Conservation (phyloP, 805 yeast species). For the Sugiyamaella floridensis region DNA sequence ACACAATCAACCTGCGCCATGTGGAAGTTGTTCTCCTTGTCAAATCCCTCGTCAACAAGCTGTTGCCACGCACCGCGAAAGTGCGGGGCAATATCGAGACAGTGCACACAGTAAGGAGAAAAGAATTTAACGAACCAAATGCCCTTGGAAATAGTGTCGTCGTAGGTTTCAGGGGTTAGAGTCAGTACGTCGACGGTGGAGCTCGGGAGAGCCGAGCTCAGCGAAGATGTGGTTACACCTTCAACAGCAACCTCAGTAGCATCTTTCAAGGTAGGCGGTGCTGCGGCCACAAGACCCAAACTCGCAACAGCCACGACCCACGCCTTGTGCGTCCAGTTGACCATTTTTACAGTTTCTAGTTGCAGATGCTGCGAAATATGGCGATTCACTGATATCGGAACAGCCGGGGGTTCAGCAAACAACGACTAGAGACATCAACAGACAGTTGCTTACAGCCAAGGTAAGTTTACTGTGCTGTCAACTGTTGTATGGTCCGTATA, state of each 20-base stretch:
- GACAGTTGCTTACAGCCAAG: background rate
- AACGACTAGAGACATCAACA: background rate
- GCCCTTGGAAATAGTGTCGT: constrained; percentile 41
- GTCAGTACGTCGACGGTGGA: background rate
- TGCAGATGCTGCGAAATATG: background rate
- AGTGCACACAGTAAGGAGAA: constrained; percentile 86
- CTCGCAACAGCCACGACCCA: background rate
- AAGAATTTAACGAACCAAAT: constrained; percentile 78
- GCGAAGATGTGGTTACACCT: background rate
- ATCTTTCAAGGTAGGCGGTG: background rate
- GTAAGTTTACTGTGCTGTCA: too few relatives aligned
- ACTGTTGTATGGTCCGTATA: too few relatives aligned
- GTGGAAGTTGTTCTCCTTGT: constrained; percentile 45
- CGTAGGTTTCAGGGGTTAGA: constrained; percentile 47
- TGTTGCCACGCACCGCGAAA: constrained; percentile 70
- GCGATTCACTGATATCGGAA: background rate
- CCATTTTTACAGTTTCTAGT: background rate
- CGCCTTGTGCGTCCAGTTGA: background rate
- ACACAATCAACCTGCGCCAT: constrained; percentile 74
- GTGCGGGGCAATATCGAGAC: constrained; percentile 67
- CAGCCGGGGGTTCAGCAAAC: background rate
- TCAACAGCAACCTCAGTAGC: background rate
- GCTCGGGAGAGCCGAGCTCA: background rate
- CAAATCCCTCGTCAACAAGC: constrained; percentile 44
- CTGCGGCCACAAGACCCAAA: background rate